Percentiles rank a stretch among this genome's conserved stretches.
Conservation (phyloP, 2,329 filamentous ascomycete species). For the Dactylellina haptotyla region DNA sequence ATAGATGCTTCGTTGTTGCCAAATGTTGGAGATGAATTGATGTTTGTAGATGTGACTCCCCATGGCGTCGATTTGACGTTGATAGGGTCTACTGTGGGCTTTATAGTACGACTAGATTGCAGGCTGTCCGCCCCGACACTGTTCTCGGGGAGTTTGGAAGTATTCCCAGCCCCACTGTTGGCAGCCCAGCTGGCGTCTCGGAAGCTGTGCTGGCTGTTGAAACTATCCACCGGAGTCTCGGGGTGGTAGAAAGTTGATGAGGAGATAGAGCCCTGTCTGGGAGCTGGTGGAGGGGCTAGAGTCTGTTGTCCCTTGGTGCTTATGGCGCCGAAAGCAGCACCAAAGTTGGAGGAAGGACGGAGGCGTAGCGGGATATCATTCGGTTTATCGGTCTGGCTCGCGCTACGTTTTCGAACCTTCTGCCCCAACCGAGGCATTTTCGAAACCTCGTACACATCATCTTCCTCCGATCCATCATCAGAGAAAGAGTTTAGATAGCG, state of each 20-base stretch:
- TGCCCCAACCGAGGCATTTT: not conserved
- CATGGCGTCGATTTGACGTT: slow-evolving; percentile 48
- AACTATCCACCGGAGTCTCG: slow-evolving; percentile 50
- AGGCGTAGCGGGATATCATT: slow-evolving; percentile 38
- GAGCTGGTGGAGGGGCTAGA: slow-evolving; percentile 17
- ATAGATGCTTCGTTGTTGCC: slow-evolving; percentile 8
- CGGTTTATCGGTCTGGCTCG: slow-evolving; percentile 39
- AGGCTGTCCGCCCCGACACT: slow-evolving; percentile 30
- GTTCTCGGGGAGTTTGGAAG: slow-evolving; percentile 33
- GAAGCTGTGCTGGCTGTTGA: slow-evolving; percentile 46
- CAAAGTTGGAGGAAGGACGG: slow-evolving; percentile 45
- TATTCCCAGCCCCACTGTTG: not conserved
- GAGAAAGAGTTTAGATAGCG: slow-evolving; percentile 35
- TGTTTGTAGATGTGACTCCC: slow-evolving; percentile 44
- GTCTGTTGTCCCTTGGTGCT: slow-evolving; percentile 25
- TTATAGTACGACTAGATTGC: slow-evolving; percentile 27
- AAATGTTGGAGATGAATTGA: slow-evolving; percentile 45
- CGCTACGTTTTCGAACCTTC: slow-evolving; percentile 24
- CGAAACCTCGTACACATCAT: slow-evolving; percentile 20
- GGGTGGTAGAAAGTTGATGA: slow-evolving; percentile 46
- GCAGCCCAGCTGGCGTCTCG: slow-evolving; percentile 39
- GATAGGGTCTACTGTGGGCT: slow-evolving; percentile 26
- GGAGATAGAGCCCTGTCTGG: slow-evolving; percentile 39
- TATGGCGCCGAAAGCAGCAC: slow-evolving; percentile 32
- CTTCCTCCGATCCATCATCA: slow-evolving; percentile 39